A percentile compares a stretch with the other conserved stretches of the same genome.
Conservation (phyloP, 495 filamentous ascomycete species). For the Sphaerosporella brunnea region DNA sequence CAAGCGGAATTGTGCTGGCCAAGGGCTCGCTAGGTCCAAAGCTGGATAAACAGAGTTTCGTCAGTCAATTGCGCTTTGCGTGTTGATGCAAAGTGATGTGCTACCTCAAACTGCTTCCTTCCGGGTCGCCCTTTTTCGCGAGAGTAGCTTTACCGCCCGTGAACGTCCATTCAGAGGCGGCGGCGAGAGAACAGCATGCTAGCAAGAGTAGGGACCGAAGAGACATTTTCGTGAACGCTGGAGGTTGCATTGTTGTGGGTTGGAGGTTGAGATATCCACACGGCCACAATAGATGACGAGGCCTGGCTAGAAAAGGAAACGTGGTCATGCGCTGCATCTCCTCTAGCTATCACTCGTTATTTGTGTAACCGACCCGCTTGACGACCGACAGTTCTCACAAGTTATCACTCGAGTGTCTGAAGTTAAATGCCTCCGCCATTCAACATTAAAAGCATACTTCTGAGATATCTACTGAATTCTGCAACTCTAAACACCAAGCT, state of each 20-base stretch:
- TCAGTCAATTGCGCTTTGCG: too few species aligned
- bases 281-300: not conserved
- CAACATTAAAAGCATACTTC: too few species aligned
- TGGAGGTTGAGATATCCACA: not conserved
- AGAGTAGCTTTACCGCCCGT: constrained; percentile 5
- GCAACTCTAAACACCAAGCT: too few species aligned
- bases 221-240: not conserved
- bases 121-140: constrained; percentile 2
- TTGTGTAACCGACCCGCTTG: constrained; percentile 3
- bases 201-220: constrained; percentile 3
- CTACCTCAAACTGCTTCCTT: constrained; percentile 1
- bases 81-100: too few species aligned
- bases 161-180: constrained; percentile 3
- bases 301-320: constrained; percentile 3
- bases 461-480: too few species aligned
- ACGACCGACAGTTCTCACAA: too few species aligned
- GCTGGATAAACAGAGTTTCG: too few species aligned
- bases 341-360: not conserved
- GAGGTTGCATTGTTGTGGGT: not conserved
- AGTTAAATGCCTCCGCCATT: too few species aligned
- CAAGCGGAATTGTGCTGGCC: constrained; percentile 45
- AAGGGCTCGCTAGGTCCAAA: constrained; percentile 46
- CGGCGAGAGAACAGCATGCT: not conserved
- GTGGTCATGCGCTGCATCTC: constrained; percentile 1
- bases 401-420: too few species aligned